Evolutionary conservation across 2,329 filamentous ascomycete species (phyloP).

Genomic region (Aureobasidium uvarum): DNA sequence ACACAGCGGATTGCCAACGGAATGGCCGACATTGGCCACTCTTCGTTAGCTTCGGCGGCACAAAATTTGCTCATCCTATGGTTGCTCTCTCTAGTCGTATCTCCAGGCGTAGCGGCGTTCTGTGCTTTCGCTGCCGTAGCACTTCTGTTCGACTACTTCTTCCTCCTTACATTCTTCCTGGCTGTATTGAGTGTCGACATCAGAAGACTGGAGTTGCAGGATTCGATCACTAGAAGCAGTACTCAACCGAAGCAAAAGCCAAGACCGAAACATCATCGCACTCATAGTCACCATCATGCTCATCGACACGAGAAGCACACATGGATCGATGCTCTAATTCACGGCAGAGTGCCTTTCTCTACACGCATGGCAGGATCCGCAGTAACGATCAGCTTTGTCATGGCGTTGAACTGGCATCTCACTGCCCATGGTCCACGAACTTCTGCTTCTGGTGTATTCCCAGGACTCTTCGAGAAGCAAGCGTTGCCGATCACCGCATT

Average conservation of each 20-base stretch:
- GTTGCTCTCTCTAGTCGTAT: conserved; percentile 64
- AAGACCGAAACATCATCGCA: conserved; percentile 25
- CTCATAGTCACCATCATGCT: conserved; percentile 10
- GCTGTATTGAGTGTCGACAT: conserved; percentile 78
- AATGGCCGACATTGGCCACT: conserved; percentile 68
- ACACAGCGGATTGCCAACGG: conserved; percentile 69
- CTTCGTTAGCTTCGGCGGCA: conserved; percentile 64
- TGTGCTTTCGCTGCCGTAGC: conserved; percentile 75
- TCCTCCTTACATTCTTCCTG: conserved; percentile 75
- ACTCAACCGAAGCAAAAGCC: conserved; percentile 37
- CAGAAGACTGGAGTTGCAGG: conserved; percentile 69
- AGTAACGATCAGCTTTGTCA: conserved; percentile 68
- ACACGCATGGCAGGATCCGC: conserved; percentile 73
- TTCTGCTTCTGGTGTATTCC: conserved; percentile 11
- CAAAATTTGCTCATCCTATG: conserved; percentile 69
- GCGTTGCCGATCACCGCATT: conserved; percentile 26
- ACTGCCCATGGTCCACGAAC: conserved; percentile 52
- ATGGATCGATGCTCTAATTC: conserved; percentile 62
- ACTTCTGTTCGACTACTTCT: conserved; percentile 73
- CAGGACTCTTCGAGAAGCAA: conserved; percentile 26
- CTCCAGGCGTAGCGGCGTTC: conserved; percentile 69
- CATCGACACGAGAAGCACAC: conserved; percentile 42
- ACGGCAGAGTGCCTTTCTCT: conserved; percentile 64
- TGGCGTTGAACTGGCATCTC: conserved; percentile 76
- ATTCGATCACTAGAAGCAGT: conserved; percentile 59